Evolutionary conservation across 2,329 filamentous ascomycete genomes (phyloP), one percentile per base, ranked within the genome.

Genomic region (Colletotrichum spinosum): DNA sequence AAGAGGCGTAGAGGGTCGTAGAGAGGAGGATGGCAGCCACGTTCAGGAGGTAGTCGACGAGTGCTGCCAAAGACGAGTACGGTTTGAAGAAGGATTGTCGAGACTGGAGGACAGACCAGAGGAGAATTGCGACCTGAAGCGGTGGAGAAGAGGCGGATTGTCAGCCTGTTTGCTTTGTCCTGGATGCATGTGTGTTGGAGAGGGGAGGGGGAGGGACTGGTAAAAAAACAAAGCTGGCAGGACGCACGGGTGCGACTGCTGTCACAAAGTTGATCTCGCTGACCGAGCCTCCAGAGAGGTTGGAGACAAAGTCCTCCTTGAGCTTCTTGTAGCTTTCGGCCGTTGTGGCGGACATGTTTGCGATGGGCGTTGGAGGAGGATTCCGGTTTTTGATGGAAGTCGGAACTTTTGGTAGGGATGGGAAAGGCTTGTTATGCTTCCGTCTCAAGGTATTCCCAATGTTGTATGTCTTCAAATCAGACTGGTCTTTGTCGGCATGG

Each of bases 261-360:
- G 92, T 93, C 71, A 98, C 92, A 72, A 88, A 86, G 76, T 94
- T 95, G 80, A 99, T 94, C 77, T 99, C 96, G 70, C 85, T 81
- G 67, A 97, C 89, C 38, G 89, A 86, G 65, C 96, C 93, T 45
- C 96, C 96, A 7, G 91, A 90, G 37, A 97, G 88, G 76, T 94
- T 92, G 59, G 95, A 97, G 74, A 99, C 96, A 77, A 97, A 97
- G 75, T 93, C 93, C 83, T 97, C 94, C 82, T 99, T 99, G 71
- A 91, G 85, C 73, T 91, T 88, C 81, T 97, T 99, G 83, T 97
- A 97, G 79, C 85, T 90, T 64, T 78, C 78, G 51, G 80, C 49
- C 45, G 67, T 60, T 39, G 75, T 53, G 69, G 74, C 72, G 67
- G 80, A 76, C 76, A 81, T 81, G 69, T 62, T 65, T 56, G 62